Conservation (phyloP, 1,284 basidiomycete genomes). For the Cryptococcus deneoformans region DNA sequence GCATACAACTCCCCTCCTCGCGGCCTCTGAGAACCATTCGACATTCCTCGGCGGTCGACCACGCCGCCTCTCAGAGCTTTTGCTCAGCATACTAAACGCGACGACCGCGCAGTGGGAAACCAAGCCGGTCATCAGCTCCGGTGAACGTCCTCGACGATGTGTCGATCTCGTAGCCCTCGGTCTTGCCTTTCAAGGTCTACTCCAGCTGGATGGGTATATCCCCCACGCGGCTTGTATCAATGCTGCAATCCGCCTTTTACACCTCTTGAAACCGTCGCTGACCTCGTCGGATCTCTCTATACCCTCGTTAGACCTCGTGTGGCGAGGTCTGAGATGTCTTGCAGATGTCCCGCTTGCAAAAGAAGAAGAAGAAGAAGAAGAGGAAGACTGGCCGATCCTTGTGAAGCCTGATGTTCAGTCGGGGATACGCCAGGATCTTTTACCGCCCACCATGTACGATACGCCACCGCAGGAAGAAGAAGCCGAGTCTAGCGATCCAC, state of each 20-base stretch:
- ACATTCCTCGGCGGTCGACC: constrained; percentile 53
- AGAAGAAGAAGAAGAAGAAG: constrained; percentile 18
- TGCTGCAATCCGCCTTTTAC: constrained; percentile 19
- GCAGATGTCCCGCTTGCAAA: constrained; percentile 33
- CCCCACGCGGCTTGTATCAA: constrained; percentile 22
- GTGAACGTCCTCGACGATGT: constrained; percentile 61
- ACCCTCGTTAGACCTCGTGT: constrained; percentile 49
- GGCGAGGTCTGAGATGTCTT: constrained; percentile 65
- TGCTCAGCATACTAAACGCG: constrained; percentile 61
- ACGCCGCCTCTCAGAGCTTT: constrained; percentile 62
- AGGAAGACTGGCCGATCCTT: constrained; percentile 57
- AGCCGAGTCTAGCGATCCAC: background rate
- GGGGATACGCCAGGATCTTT: constrained; percentile 57
- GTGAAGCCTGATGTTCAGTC: constrained; percentile 61
- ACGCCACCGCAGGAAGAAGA: background rate
- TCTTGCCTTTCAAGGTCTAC: constrained; percentile 65
- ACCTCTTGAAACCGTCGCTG: constrained; percentile 15
- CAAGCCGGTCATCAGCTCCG: constrained; percentile 49
- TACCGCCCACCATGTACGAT: constrained; percentile 12
- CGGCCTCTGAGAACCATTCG: background rate
- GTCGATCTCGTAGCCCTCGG: constrained; percentile 66
- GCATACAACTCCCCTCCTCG: background rate
- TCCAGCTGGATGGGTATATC: constrained; percentile 62
- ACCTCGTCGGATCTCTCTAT: constrained; percentile 12
- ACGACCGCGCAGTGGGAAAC: constrained; percentile 54